phyloP scores from a whole-genome alignment of 352 stramenopile genomes.

The Phytopythium delawarense region DNA sequence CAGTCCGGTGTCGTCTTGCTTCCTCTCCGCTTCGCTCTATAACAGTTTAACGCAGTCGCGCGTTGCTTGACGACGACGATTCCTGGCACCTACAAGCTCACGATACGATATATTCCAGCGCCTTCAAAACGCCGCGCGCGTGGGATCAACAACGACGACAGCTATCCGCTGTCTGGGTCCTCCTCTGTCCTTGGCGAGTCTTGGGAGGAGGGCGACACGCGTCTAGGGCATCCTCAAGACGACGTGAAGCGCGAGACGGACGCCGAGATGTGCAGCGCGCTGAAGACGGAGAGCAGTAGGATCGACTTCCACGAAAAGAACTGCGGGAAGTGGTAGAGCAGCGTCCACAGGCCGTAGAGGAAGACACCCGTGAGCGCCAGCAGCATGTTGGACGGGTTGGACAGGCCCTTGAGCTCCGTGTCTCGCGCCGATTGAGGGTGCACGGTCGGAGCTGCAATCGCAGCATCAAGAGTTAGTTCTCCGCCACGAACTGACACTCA shows the following conservation, averaged over 20 bases:
- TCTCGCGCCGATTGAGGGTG: constrained; percentile 39
- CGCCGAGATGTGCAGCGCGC: constrained; percentile 53
- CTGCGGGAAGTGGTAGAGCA: constrained; percentile 79
- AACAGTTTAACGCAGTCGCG: background rate
- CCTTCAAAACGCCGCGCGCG: background rate
- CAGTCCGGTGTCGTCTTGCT: background rate
- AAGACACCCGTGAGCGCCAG: constrained; percentile 57
- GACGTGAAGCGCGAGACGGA: constrained; percentile 45
- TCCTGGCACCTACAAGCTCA: background rate
- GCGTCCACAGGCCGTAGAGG: constrained; percentile 71
- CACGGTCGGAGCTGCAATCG: constrained; percentile 24
- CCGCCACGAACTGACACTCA: background rate
- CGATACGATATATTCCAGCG: background rate
- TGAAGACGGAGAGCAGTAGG: constrained; percentile 62
- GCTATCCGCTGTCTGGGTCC: background rate
- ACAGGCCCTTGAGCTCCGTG: constrained; percentile 43
- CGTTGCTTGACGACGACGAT: background rate
- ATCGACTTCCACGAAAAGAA: constrained; percentile 75
- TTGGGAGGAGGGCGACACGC: too few species aligned
- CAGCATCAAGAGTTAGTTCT: constrained; percentile 8
- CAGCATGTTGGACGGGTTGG: constrained; percentile 56
- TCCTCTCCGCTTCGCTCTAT: background rate
- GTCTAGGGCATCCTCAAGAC: constrained; percentile 8
- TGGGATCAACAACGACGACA: background rate
- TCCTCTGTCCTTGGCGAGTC: background rate